Conservation (phyloP, 108 stramenopile species). For the Craspedostauros australis region DNA sequence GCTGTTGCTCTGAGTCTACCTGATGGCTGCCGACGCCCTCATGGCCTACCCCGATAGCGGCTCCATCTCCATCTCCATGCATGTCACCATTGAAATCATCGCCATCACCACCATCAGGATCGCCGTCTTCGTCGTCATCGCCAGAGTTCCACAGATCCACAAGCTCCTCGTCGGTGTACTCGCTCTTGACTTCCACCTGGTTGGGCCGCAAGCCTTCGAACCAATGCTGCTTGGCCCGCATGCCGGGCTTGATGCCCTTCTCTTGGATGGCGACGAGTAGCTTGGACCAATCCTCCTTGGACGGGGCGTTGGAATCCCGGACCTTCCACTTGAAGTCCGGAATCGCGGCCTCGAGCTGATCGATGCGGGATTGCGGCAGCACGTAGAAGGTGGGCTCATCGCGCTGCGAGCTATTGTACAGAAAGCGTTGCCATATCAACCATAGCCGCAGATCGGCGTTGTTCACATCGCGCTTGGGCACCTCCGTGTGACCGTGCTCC, state of each 20-base stretch:
- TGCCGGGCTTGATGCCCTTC: slow-evolving; percentile 36
- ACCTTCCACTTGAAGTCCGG: slow-evolving; percentile 39
- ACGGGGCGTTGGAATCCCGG: slow-evolving; percentile 16
- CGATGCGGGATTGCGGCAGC: slow-evolving; percentile 29
- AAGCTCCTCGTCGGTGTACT: slow-evolving; percentile 47
- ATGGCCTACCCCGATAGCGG: too few species aligned
- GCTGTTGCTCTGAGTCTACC: too few species aligned
- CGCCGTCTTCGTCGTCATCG: slow-evolving; percentile 42
- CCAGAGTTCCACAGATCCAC: slow-evolving; percentile 52
- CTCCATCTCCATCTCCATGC: slow-evolving; percentile 13
- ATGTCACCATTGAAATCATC: neutral
- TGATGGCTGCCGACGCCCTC: slow-evolving; percentile 11
- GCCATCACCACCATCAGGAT: slow-evolving; percentile 3
- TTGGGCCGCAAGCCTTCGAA: slow-evolving; percentile 36
- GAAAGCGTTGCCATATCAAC: slow-evolving; percentile 39
- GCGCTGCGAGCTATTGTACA: slow-evolving; percentile 19
- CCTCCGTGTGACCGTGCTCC: slow-evolving; percentile 26
- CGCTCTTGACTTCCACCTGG: slow-evolving; percentile 25
- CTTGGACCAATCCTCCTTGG: slow-evolving; percentile 39
- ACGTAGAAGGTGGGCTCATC: slow-evolving; percentile 1
- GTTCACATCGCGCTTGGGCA: slow-evolving; percentile 18
- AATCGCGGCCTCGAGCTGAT: slow-evolving; percentile 24
- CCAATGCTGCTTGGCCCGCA: slow-evolving; percentile 40
- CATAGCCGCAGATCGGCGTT: slow-evolving; percentile 37
- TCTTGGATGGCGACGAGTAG: slow-evolving; percentile 42